Conservation (phyloP, 805 yeast species). For the Komagataella populi region DNA sequence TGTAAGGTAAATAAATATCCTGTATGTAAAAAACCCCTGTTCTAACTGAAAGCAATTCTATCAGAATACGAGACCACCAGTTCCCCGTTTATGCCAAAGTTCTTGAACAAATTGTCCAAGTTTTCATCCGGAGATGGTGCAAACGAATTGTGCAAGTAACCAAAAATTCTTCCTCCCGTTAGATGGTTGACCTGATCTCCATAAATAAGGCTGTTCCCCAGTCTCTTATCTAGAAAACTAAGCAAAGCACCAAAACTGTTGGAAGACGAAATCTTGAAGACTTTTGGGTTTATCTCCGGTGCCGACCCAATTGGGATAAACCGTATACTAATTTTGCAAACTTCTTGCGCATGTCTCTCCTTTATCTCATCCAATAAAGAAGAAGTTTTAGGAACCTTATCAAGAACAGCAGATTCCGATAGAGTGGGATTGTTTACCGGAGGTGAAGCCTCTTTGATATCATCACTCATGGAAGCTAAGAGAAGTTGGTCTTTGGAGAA, state of each 20-base stretch:
- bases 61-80: constrained; percentile 31
- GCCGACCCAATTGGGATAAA: constrained; percentile 52
- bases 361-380: constrained; percentile 3
- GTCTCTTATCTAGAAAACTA: constrained; percentile 27
- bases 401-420: neutral
- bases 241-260: constrained; percentile 33
- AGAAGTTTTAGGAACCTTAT: constrained; percentile 7
- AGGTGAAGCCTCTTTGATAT: neutral
- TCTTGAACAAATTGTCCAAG: constrained; percentile 21
- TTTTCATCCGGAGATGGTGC: constrained; percentile 31
- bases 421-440: neutral
- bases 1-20: neutral
- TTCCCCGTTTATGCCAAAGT: constrained; percentile 23
- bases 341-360: neutral
- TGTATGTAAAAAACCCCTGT: neutral
- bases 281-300: constrained; percentile 31
- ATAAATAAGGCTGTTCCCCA: constrained; percentile 10
- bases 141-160: constrained; percentile 31
- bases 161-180: constrained; percentile 15
- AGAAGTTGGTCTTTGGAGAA: no score
- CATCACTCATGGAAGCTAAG: neutral
- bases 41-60: constrained; percentile 31
- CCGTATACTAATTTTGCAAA: constrained; percentile 28
- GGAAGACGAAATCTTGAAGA: constrained; percentile 32
- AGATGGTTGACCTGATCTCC: constrained; percentile 3